A percentile compares a stretch with the other conserved stretches of the same genome.
Evolutionary conservation across 257 asterid genomes (phyloP).

Genomic region (Agastache rugosa): DNA sequence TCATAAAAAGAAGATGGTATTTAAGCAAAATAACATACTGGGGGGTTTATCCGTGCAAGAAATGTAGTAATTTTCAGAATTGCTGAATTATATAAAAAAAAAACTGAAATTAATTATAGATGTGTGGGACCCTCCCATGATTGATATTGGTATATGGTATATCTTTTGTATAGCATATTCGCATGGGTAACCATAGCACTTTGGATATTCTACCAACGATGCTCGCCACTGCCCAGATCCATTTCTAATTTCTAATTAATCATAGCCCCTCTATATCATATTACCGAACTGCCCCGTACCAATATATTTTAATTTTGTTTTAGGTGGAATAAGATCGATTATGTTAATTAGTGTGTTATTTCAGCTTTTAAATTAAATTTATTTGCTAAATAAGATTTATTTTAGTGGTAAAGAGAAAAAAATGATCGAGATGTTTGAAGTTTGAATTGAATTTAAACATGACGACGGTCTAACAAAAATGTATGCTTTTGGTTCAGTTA

Average conservation of each 20-base stretch:
- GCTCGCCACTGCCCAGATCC: slow-evolving; percentile 18
- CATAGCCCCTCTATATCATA: background rate
- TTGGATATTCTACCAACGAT: slow-evolving; percentile 61
- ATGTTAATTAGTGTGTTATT: no score
- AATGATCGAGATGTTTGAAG: no score
- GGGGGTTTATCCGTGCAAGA: background rate
- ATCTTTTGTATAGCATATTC: slow-evolving; percentile 58
- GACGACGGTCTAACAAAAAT: no score
- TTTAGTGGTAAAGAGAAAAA: no score
- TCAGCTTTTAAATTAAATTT: no score
- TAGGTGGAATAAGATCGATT: no score
- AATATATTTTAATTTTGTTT: no score
- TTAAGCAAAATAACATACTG: no score
- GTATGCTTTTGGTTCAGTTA: no score
- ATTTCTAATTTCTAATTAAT: background rate
- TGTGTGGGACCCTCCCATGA: slow-evolving; percentile 21
- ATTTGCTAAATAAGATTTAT: no score
- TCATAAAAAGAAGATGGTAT: no score
- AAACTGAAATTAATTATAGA: background rate
- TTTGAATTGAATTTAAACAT: no score
- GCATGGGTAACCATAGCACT: slow-evolving; percentile 24
- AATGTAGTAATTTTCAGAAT: background rate
- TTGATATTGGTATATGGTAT: slow-evolving; percentile 35
- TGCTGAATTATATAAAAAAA: background rate
- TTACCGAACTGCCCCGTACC: slow-evolving; percentile 29